Evolutionary conservation across 73 alveolate species (phyloP).

Genomic region (Diophrys sp.): DNA sequence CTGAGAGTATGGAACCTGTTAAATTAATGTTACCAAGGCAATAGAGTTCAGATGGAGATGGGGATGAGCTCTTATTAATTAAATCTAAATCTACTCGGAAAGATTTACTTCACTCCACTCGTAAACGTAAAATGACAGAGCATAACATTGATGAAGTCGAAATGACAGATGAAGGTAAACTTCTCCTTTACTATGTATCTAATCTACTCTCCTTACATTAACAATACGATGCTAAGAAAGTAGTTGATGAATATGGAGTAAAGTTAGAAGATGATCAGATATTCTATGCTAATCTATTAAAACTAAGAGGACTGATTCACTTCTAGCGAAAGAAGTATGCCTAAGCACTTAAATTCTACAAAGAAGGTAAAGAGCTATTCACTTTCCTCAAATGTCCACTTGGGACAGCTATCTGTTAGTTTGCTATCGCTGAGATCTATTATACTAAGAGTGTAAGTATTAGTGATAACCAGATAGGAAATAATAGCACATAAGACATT

Average conservation of each 20-base stretch:
- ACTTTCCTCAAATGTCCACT: neutral
- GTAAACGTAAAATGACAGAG: no score
- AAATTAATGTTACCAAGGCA: no score
- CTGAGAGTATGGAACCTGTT: no score
- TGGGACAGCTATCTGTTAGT: neutral
- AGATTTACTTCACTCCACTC: no score
- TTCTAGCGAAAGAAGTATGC: neutral
- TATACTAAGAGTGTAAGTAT: neutral
- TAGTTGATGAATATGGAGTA: neutral
- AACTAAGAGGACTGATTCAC: neutral
- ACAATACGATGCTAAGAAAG: neutral
- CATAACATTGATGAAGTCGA: no score
- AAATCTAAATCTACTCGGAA: no score
- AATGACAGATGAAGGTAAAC: neutral
- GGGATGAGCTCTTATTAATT: no score
- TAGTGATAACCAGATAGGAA: no score
- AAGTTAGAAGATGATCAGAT: neutral
- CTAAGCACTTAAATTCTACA: neutral
- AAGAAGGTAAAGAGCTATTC: neutral
- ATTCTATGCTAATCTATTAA: neutral
- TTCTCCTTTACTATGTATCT: neutral
- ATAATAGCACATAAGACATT: no score
- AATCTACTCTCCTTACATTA: neutral
- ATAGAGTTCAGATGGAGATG: no score
- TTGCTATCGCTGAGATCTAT: constrained; percentile 1